Evolutionary conservation across 2,329 filamentous ascomycete genomes (phyloP).

Genomic region (Zalaria obscura): DNA sequence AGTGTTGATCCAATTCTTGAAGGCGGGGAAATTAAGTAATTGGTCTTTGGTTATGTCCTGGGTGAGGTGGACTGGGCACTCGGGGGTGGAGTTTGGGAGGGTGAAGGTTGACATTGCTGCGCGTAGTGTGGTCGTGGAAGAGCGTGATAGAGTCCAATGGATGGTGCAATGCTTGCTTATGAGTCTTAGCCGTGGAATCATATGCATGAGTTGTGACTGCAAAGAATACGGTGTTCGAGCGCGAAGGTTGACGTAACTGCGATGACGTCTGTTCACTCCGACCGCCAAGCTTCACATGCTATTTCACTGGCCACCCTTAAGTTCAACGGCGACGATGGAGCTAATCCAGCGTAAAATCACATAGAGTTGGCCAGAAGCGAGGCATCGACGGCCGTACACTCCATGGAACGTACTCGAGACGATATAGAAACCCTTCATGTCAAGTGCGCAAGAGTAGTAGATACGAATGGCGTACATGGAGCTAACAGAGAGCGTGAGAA

Average conservation of each 20-base stretch:
- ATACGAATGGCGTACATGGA: too few species aligned
- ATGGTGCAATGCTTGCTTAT: neutral
- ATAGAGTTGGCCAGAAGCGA: too few species aligned
- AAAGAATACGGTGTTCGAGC: neutral
- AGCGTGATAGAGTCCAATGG: neutral
- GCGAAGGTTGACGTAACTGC: neutral
- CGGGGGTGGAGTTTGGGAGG: slow-evolving; percentile 18
- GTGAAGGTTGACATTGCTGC: slow-evolving; percentile 27
- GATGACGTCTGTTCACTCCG: neutral
- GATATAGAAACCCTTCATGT: too few species aligned
- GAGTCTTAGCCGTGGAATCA: neutral
- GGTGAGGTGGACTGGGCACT: slow-evolving; percentile 27
- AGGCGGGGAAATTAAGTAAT: slow-evolving; percentile 36
- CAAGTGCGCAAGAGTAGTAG: too few species aligned
- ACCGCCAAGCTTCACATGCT: neutral
- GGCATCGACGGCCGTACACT: too few species aligned
- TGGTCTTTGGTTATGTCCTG: slow-evolving; percentile 28
- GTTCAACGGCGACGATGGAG: too few species aligned
- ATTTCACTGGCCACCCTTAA: neutral
- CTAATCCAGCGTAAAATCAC: too few species aligned
- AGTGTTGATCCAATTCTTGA: slow-evolving; percentile 39
- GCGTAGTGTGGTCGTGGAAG: neutral
- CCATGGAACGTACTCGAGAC: too few species aligned
- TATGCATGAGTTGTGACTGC: neutral
- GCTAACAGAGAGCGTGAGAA: too few species aligned